Evolutionary conservation across 2,329 filamentous ascomycete genomes (phyloP), one percentile per base, ranked within the genome.

Genomic region (Talaromyces sp.): DNA sequence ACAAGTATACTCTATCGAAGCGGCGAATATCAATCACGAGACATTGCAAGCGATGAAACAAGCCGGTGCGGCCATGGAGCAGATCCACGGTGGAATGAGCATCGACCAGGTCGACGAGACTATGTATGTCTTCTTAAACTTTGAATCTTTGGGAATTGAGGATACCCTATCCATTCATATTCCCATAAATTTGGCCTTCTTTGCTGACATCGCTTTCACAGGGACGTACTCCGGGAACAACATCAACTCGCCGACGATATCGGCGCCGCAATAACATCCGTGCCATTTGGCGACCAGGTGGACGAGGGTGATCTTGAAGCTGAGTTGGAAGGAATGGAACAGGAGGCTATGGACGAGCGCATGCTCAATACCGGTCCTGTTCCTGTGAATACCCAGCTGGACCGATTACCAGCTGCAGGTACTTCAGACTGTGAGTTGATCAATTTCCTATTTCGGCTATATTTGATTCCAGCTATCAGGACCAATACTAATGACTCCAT

Each of bases 21-120:
- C 92, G 43, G 94, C 94, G 57, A 99, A 97, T 73, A 97, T 99
- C 80, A 99, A 99, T 81, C 87, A 93, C 77, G 92, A 97, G 80
- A 99, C 94, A 11, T 81, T 97, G 60, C 84, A 88, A 63, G 93
- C 92, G 7, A 97, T 99, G 91, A 88, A 96, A 83, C 87, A 87
- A 70, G 93, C 94, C 10, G 86, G 90, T 61, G 79, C 86, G 56
- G 94, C 93, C 32, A 97, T 99, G 92, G 88, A 92, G 79, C 80
- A 87, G 60, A 99, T 99, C 65, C 91, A 97, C 72, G 88, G 86
- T 65, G 89, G 89, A 60, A 85, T 97, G 61, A 96, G 90, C 44
- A 89, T 94, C 59, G 91, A 97, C 66, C 94, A 95, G 77, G 93
- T 99, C 58, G 93, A 97, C 73, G 83, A 90, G 73, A 93, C 90